A percentile compares a stretch with the other conserved stretches of the same genome.
These are phyloP conservation scores for Orychophragmus violaceus DNA, from an alignment of 345 rosid species.

Conservation along the genomic window DNA sequence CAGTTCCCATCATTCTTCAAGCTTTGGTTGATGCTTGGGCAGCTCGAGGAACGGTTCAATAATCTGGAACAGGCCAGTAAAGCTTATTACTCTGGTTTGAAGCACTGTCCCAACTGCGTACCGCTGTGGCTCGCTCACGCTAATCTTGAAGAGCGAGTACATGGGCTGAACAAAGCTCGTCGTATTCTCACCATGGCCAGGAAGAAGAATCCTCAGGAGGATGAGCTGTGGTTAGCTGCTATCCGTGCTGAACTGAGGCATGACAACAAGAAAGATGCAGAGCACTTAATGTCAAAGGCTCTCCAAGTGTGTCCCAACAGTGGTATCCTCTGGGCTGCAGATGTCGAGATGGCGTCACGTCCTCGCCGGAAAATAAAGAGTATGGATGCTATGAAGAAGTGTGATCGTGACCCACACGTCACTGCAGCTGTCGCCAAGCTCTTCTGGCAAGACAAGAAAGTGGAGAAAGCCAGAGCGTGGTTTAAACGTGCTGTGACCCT, in stretches of 20 bases:
- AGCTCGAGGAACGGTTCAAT: slow-evolving; percentile 76
- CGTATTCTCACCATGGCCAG: slow-evolving; percentile 68
- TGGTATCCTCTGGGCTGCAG: slow-evolving; percentile 85
- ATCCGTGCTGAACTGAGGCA: slow-evolving; percentile 65
- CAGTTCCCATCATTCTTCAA: slow-evolving; percentile 76
- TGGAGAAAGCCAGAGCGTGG: slow-evolving; percentile 84
- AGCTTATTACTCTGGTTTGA: slow-evolving; percentile 59
- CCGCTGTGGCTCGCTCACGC: slow-evolving; percentile 79
- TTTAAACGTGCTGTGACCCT: slow-evolving; percentile 74
- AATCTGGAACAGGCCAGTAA: slow-evolving; percentile 56
- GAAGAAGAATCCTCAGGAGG: slow-evolving; percentile 69
- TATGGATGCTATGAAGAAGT: too few relatives aligned
- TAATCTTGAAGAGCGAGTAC: slow-evolving; percentile 63
- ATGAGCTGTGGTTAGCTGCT: slow-evolving; percentile 90
- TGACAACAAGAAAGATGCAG: slow-evolving; percentile 71
- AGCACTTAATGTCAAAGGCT: slow-evolving; percentile 82
- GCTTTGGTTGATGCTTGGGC: slow-evolving; percentile 92
- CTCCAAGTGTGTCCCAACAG: slow-evolving; percentile 86
- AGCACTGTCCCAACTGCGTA: slow-evolving; percentile 59
- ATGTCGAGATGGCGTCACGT: slow-evolving; percentile 78
- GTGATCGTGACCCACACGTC: too few relatives aligned
- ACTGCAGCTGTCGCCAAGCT: too few relatives aligned
- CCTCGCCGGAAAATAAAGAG: too few relatives aligned
- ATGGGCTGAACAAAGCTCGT: slow-evolving; percentile 69
- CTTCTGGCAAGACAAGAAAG: slow-evolving; percentile 88